phyloP scores from a whole-genome alignment of 495 filamentous ascomycete genomes.

The Xylaria scruposa region DNA sequence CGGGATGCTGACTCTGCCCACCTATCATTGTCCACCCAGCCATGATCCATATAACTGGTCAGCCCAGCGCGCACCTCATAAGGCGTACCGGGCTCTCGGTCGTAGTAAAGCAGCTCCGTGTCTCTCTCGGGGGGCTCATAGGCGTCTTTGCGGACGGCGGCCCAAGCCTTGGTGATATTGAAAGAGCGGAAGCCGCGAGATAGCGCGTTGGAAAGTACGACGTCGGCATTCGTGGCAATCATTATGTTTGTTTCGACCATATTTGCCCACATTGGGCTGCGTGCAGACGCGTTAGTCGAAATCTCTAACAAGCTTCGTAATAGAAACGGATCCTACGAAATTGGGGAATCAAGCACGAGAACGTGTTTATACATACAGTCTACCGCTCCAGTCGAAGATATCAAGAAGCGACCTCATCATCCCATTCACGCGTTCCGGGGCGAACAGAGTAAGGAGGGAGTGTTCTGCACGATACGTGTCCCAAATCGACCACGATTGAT shows the following conservation, averaged over 20 bases:
- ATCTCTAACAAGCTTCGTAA: too few species aligned
- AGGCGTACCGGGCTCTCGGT: constrained; percentile 40
- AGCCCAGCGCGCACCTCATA: constrained; percentile 42
- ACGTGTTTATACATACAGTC: constrained; percentile 40
- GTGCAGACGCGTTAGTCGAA: not conserved
- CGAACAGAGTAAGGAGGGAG: constrained; percentile 39
- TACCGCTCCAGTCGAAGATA: constrained; percentile 44
- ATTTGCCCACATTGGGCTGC: constrained; percentile 42
- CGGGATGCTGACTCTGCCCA: constrained; percentile 44
- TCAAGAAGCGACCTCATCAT: constrained; percentile 43
- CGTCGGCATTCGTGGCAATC: constrained; percentile 45
- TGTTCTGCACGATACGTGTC: constrained; percentile 45
- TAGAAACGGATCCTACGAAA: too few species aligned
- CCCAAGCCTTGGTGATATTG: constrained; percentile 40
- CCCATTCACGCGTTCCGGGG: constrained; percentile 40
- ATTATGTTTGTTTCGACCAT: constrained; percentile 47
- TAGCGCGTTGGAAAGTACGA: constrained; percentile 43
- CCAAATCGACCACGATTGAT: constrained; percentile 47
- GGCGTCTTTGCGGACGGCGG: constrained; percentile 40
- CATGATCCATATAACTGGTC: constrained; percentile 43
- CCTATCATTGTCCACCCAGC: constrained; percentile 44
- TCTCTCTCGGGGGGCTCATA: constrained; percentile 43
- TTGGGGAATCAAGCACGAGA: not conserved
- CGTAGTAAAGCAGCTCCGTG: constrained; percentile 41
- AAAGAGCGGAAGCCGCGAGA: constrained; percentile 42